Conservation (phyloP, 768 basidiomycete species). For the Chalciporus chontae region DNA sequence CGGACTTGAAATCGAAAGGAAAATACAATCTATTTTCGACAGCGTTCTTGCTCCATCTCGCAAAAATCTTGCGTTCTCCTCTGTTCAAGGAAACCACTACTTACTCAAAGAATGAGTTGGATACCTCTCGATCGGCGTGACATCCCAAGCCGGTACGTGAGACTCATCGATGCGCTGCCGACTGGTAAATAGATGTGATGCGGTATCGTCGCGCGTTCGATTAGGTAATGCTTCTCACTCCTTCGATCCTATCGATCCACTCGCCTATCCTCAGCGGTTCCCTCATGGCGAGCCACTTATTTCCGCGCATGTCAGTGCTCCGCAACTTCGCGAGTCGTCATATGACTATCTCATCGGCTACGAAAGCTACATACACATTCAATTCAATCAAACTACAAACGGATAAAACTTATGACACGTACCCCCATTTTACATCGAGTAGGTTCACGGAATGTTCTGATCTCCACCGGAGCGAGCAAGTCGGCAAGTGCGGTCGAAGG, state of each 20-base stretch:
- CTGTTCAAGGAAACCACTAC: too few relatives aligned
- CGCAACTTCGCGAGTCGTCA: too few relatives aligned
- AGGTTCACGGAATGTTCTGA: constrained; percentile 1
- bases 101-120: too few relatives aligned
- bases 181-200: too few relatives aligned
- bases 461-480: neutral
- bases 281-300: too few relatives aligned
- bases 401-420: neutral
- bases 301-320: too few relatives aligned
- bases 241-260: neutral
- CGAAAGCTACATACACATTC: neutral
- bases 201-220: too few relatives aligned
- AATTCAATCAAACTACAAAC: constrained; percentile 7
- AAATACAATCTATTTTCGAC: neutral
- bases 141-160: neutral
- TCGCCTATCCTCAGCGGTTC: too few relatives aligned
- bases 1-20: constrained; percentile 21
- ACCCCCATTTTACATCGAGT: neutral
- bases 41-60: too few relatives aligned
- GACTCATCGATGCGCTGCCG: neutral
- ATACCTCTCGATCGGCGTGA: neutral
- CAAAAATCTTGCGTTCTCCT: neutral
- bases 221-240: too few relatives aligned
- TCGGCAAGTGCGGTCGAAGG: too few relatives aligned
- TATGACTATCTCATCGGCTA: constrained; percentile 9